Evolutionary conservation across 169 alveolate species (phyloP).

Genomic region (Eimeria praecox): DNA sequence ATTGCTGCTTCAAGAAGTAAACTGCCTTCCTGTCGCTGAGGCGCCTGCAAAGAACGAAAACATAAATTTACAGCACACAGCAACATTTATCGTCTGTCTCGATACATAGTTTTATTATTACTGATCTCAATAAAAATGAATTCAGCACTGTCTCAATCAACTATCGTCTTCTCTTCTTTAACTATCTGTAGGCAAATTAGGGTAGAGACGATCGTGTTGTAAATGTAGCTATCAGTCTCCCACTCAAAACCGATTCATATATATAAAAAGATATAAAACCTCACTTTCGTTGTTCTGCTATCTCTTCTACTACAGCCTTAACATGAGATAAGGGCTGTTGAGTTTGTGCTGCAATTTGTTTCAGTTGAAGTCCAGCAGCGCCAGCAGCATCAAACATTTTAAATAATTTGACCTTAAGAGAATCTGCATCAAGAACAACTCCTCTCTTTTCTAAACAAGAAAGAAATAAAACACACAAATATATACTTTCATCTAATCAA

Average conservation of each 20-base stretch:
- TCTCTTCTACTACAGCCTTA: slow-evolving; percentile 74
- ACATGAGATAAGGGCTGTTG: slow-evolving; percentile 78
- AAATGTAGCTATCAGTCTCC: too few species aligned
- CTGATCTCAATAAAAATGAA: neutral
- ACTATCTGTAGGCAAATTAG: neutral
- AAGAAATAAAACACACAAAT: neutral
- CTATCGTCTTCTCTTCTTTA: neutral
- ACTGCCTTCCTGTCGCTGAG: slow-evolving; percentile 82
- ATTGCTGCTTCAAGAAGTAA: slow-evolving; percentile 79
- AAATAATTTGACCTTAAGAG: slow-evolving; percentile 82
- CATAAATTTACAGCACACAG: neutral
- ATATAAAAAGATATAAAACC: neutral
- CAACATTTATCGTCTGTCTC: neutral
- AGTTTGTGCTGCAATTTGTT: slow-evolving; percentile 78
- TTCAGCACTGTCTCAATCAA: neutral
- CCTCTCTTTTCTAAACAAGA: slow-evolving; percentile 61
- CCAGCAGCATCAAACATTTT: slow-evolving; percentile 69
- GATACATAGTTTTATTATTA: neutral
- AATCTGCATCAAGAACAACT: slow-evolving; percentile 72
- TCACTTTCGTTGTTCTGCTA: slow-evolving; percentile 83
- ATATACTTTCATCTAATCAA: neutral
- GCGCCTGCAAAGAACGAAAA: slow-evolving; percentile 66
- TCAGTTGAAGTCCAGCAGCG: slow-evolving; percentile 78
- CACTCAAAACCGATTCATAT: too few species aligned
- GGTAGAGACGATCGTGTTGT: neutral